Percentiles rank a stretch among this genome's conserved stretches.
phyloP scores from a whole-genome alignment of 75 land plant genomes.

The Pseudotsuga menziesii region DNA sequence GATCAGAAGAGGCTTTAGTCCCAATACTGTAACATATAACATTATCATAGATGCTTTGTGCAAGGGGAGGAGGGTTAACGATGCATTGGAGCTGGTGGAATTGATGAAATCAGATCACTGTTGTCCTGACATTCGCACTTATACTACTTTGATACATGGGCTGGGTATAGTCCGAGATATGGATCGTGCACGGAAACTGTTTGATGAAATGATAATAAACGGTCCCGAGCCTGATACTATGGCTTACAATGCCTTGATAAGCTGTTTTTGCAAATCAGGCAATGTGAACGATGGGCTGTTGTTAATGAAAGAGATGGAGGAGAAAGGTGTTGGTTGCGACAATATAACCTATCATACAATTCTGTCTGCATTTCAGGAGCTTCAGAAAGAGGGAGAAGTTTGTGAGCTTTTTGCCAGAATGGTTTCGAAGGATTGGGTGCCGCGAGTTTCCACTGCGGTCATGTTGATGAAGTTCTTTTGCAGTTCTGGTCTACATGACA shows the following conservation, averaged over 20 bases:
- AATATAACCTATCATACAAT: slow-evolving; percentile 66
- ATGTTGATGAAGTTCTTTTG: slow-evolving; percentile 60
- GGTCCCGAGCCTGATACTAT: slow-evolving; percentile 35
- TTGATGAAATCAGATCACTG: slow-evolving; percentile 36
- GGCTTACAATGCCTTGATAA: slow-evolving; percentile 55
- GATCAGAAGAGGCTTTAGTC: slow-evolving; percentile 49
- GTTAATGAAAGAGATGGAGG: slow-evolving; percentile 58
- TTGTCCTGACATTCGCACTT: slow-evolving; percentile 38
- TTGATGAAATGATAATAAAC: slow-evolving; percentile 37
- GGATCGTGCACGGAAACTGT: slow-evolving; percentile 32
- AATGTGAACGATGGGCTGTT: slow-evolving; percentile 33
- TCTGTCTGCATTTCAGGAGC: slow-evolving; percentile 40
- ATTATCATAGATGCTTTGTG: slow-evolving; percentile 66
- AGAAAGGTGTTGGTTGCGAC: slow-evolving; percentile 41
- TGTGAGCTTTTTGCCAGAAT: slow-evolving; percentile 32
- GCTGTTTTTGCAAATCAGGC: slow-evolving; percentile 33
- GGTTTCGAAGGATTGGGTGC: slow-evolving; percentile 30
- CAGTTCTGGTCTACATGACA: slow-evolving; percentile 22
- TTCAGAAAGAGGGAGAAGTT: slow-evolving; percentile 27
- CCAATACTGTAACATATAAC: slow-evolving; percentile 45
- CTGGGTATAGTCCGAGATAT: slow-evolving; percentile 44
- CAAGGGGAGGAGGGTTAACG: slow-evolving; percentile 40
- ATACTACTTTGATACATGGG: slow-evolving; percentile 69
- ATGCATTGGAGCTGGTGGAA: slow-evolving; percentile 40
- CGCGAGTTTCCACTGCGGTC: slow-evolving; percentile 40